A percentile compares a stretch with the other conserved stretches of the same genome.
Evolutionary conservation across 768 basidiomycete species (phyloP).

Genomic region (Tulasnella calospora): DNA sequence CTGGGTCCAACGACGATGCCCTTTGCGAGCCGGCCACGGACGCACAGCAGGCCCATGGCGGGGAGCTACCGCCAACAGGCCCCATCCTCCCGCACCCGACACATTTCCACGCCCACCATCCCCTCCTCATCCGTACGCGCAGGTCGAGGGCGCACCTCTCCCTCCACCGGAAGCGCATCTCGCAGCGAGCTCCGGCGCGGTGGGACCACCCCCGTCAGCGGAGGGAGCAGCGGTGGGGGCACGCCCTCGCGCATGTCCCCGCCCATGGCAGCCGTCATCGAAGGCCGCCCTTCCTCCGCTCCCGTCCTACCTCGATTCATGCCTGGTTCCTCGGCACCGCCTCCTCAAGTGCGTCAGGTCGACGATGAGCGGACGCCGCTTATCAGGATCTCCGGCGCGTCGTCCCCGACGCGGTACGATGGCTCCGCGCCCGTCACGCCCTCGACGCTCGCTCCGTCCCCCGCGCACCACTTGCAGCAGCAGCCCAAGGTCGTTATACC

Average conservation of each 20-base stretch:
- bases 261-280: background rate
- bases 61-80: background rate
- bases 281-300: slow-evolving; percentile 5
- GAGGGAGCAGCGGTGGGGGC: background rate
- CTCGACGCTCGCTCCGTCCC: background rate
- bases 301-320: background rate
- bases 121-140: background rate
- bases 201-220: background rate
- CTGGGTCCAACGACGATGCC: background rate
- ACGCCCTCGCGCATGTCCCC: background rate
- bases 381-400: slow-evolving; percentile 12
- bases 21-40: background rate
- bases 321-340: background rate
- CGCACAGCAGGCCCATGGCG: background rate
- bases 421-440: background rate
- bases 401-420: background rate
- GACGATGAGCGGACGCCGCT: slow-evolving; percentile 18
- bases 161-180: background rate
- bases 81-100: background rate
- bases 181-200: background rate
- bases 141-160: background rate
- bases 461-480: background rate
- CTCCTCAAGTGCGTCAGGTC: slow-evolving; percentile 7
- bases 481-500: background rate
- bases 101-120: background rate